Evolutionary conservation across 305 asterid genomes (phyloP).

Genomic region (Solanum hybrid): DNA sequence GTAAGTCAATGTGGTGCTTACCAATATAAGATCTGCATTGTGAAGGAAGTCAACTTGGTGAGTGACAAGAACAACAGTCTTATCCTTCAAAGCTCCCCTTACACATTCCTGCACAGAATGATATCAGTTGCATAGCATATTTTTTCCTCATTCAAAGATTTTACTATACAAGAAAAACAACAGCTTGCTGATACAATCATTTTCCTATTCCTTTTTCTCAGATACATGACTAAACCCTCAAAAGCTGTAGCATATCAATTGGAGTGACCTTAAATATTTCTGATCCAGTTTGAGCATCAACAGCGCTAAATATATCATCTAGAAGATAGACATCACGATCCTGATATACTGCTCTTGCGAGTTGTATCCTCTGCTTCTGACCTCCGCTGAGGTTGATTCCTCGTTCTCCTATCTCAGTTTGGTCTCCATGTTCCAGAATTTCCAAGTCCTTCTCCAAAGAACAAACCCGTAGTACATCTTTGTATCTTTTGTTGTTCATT

Average conservation of each 20-base stretch:
- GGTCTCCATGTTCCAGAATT: conserved; percentile 58
- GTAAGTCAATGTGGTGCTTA: conserved; percentile 5
- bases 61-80: conserved; percentile 62
- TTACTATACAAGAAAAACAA: not conserved
- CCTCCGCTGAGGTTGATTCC: conserved; percentile 87
- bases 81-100: conserved; percentile 47
- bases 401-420: conserved; percentile 77
- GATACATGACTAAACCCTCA: not conserved
- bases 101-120: conserved; percentile 49
- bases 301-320: conserved; percentile 78
- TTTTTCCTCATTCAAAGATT: not conserved
- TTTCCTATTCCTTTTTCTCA: not conserved
- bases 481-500: conserved; percentile 40
- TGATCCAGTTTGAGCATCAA: conserved; percentile 89
- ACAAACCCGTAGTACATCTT: conserved; percentile 41
- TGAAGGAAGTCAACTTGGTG: conserved; percentile 75
- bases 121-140: not conserved
- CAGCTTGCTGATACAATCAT: not conserved
- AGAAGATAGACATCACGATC: conserved; percentile 66
- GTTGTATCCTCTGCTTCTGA: conserved; percentile 78
- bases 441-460: conserved; percentile 66
- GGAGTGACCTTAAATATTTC: conserved; percentile 59
- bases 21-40: conserved; percentile 64
- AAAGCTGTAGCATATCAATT: not conserved
- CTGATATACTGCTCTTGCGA: conserved; percentile 82